These are phyloP conservation scores for Claviceps monticola DNA, from an alignment of 2,329 filamentous ascomycete species.

Conservation along the genomic window DNA sequence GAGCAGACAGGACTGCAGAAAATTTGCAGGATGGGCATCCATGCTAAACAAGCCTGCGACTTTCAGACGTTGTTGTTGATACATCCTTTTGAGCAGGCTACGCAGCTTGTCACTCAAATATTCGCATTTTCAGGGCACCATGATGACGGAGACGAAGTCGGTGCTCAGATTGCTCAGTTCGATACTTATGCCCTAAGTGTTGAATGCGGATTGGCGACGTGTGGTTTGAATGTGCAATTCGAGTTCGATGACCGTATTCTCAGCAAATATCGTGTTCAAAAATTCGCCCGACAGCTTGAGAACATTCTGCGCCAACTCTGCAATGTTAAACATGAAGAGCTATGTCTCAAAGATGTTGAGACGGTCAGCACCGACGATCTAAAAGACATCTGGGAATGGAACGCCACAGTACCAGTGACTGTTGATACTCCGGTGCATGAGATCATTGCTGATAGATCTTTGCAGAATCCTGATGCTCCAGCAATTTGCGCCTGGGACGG, in stretches of 20 bases:
- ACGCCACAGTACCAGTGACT: slow-evolving; percentile 2
- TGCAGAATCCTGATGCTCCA: slow-evolving; percentile 3
- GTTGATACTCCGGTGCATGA: slow-evolving; percentile 5
- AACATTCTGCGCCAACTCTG: not conserved
- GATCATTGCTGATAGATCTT: not conserved
- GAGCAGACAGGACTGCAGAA: slow-evolving; percentile 16
- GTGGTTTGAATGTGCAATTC: not conserved
- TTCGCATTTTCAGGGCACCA: not conserved
- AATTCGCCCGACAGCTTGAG: slow-evolving; percentile 1
- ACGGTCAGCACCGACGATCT: slow-evolving; percentile 3
- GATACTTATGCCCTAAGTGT: slow-evolving; percentile 1
- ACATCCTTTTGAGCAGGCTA: not conserved
- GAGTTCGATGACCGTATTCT: slow-evolving; percentile 1
- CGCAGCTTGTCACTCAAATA: not conserved
- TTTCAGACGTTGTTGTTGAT: slow-evolving; percentile 8
- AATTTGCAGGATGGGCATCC: slow-evolving; percentile 10
- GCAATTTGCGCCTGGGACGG: slow-evolving; percentile 20
- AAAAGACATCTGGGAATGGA: slow-evolving; percentile 5
- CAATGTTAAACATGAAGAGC: not conserved
- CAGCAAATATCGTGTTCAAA: not conserved
- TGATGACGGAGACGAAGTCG: not conserved
- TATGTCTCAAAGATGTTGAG: not conserved
- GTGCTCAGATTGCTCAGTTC: not conserved
- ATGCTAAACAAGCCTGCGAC: slow-evolving; percentile 7
- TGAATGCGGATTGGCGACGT: slow-evolving; percentile 1